Base-by-base conservation (phyloP, 106 monocot genomes). In the Acorus calamus region DNA sequence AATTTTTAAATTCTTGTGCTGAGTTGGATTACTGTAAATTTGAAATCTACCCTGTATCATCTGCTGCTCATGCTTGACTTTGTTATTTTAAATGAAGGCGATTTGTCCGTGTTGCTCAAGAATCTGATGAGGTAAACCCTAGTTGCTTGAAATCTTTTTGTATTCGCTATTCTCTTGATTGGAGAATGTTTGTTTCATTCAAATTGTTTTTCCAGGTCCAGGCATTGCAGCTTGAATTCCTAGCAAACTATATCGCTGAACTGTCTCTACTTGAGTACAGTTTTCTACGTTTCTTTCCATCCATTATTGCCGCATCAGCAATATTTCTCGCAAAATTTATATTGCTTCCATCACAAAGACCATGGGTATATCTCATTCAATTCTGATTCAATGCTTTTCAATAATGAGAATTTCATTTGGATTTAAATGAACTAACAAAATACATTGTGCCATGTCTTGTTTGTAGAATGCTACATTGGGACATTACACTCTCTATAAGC, bases 231-330 rank as follows among this genome's bases (percentile, higher is more conserved):
- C 68, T 96, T 3, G 90, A 91, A 69, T 96, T 91, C 55, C 78
- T 96, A 0, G 96, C 83, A 4, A 82, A 63, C 65, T 96, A 91
- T 56, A 42, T 87, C 14, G 87, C 96, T 7, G 96, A 96, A 57
- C 63, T 91, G 64, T 84, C 87, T 14, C 80, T 96, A 49, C 62
- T 87, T 4, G 90, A 96, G 59, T 96, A 96, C 68, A 66, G 46
- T 59, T 77, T 81, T 48, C 84, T 91, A 50, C 13, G 56, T 8
- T 83, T 76, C 68, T 47, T 64, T 47, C 90, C 90, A 56, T 96
- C 96, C 12, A n/a, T 76, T 9, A 63, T 96, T 14, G 86, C 90
- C 52, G 87, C 96, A 66, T 68, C 94, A 3, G 69, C 94, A 2
- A 50, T 94, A 61, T 94, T 94, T 47, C 68, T 94, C 6, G 75